Base-by-base conservation (phyloP, 169 alveolate species). In the Plasmodium berghei region DNA sequence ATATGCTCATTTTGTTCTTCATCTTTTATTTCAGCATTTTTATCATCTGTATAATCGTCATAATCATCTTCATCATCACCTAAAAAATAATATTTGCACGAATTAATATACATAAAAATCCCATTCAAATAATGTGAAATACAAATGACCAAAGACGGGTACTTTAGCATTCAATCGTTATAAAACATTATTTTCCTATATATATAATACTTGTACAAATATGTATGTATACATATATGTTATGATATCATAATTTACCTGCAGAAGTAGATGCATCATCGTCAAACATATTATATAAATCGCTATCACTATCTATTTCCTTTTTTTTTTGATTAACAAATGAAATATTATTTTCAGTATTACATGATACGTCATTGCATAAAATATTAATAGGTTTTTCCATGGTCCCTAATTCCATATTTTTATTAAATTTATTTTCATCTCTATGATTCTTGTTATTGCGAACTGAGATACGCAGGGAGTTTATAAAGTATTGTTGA, bases 1-100 rank as follows among this genome's bases (percentile, higher is more conserved):
- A 34, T 34, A 4, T 34, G 42, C 8, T 1, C 42, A 34, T 34
- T 34, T 34, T 34, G 42, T 2, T 42, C 59, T 26, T 20, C 61
- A 16, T 66, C 74, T 14, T 34, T 24, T n/a, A n/a, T 45, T 66
- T 40, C 59, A 2, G n/a, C 61, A 40, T 66, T 56, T 24, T 8
- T 1, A 26, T 66, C 9, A 45, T 26, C 26, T 40, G 34, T 34
- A 12, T 5, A 16, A n/a, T 18, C 12, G 20, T 20, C 9, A 3
- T 64, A 45, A 46, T 87, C 92, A 87, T 92, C 70, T 46, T 87
- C 71, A 61, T 87, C 88, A 64, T 91, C 94, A 63, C 87, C 92
- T 10, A 89, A 75, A 14, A 34, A 34, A 34, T 34, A 34, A 3
- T 34, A 34, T 34, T 34, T 34, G 0, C 42, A 34, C 42, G 8